phyloP scores from a whole-genome alignment of 2,329 filamentous ascomycete species.

The Phaeophleospora eucalypticola region DNA sequence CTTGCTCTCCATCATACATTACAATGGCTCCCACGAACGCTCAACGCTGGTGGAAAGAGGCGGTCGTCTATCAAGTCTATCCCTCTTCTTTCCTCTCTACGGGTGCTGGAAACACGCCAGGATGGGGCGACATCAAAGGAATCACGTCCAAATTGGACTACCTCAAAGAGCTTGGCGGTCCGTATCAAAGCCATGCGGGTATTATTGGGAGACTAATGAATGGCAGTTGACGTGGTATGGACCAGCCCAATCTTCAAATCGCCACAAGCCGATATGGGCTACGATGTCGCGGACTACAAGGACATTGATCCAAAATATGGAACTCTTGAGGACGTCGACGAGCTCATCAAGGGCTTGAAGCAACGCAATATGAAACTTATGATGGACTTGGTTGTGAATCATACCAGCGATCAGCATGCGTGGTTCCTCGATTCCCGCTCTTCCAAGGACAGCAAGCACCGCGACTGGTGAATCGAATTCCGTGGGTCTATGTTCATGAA shows the following conservation, averaged over 20 bases:
- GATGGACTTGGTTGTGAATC: constrained; percentile 41
- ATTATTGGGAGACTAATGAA: too few relatives aligned
- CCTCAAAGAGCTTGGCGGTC: constrained; percentile 54
- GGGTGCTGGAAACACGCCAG: constrained; percentile 46
- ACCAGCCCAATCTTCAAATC: constrained; percentile 55
- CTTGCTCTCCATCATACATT: too few relatives aligned
- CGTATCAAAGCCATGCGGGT: too few relatives aligned
- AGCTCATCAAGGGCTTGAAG: constrained; percentile 41
- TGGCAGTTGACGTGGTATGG: constrained; percentile 59
- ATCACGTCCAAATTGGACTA: constrained; percentile 64
- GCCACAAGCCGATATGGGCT: constrained; percentile 53
- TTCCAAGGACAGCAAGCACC: constrained; percentile 49
- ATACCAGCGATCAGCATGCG: constrained; percentile 44
- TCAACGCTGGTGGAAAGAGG: constrained; percentile 37
- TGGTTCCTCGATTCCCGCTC: constrained; percentile 57
- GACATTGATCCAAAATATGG: constrained; percentile 47
- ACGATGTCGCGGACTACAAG: constrained; percentile 48
- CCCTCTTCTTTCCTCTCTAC: constrained; percentile 58
- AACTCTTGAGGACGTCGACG: constrained; percentile 44
- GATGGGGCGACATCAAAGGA: constrained; percentile 62
- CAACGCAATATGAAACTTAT: constrained; percentile 47
- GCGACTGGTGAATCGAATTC: constrained; percentile 45
- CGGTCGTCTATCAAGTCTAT: constrained; percentile 49
- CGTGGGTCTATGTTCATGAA: background rate
- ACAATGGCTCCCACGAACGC: constrained; percentile 1